Conservation (phyloP, 257 asterid species). For the Salvia splendens region DNA sequence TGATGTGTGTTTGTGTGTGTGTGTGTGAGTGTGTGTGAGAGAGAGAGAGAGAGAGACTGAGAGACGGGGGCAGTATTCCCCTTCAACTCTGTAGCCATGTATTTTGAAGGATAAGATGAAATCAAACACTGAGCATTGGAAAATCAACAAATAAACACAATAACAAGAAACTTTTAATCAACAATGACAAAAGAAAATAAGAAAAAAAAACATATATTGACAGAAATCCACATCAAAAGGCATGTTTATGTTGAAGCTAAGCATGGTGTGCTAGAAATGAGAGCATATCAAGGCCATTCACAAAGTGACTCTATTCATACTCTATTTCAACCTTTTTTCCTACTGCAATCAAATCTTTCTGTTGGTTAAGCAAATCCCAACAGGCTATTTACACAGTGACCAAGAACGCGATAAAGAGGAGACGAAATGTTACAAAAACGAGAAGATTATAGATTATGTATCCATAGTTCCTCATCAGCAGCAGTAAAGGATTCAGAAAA, state of each 20-base stretch:
- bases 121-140: neutral
- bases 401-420: slow-evolving; percentile 15
- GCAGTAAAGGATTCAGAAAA: slow-evolving; percentile 13
- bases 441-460: slow-evolving; percentile 26
- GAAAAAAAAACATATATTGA: too few species aligned
- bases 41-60: too few species aligned
- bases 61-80: neutral
- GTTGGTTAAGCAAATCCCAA: slow-evolving; percentile 35
- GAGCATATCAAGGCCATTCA: slow-evolving; percentile 17
- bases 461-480: slow-evolving; percentile 29
- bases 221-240: neutral
- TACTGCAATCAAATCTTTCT: slow-evolving; percentile 21
- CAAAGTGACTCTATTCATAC: slow-evolving; percentile 16
- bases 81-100: slow-evolving; percentile 1
- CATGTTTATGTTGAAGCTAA: slow-evolving; percentile 12
- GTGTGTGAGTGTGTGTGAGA: too few species aligned
- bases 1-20: too few species aligned
- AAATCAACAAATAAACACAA: too few species aligned
- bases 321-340: neutral
- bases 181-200: neutral
- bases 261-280: neutral
- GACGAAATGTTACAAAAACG: neutral
- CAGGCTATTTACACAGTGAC: slow-evolving; percentile 44
- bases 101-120: neutral
- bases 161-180: neutral